These are phyloP conservation scores for Amaranthus cruentus DNA, from an alignment of 148 eudicot genomes.

Conservation along the genomic window DNA sequence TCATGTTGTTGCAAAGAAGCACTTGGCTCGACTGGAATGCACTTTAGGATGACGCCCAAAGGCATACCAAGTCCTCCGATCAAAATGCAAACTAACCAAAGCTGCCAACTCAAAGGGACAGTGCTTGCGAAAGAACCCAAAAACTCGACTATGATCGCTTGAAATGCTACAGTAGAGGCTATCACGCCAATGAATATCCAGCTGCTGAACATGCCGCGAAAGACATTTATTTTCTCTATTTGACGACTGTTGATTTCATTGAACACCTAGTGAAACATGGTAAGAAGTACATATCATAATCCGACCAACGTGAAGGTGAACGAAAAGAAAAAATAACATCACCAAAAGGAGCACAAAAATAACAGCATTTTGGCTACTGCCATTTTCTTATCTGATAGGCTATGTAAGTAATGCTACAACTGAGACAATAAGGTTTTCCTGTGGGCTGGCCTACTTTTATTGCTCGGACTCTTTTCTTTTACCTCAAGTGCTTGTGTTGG, in stretches of 20 bases:
- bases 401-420: not conserved
- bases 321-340: no score
- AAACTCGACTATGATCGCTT: conserved; percentile 78
- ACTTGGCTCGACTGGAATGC: conserved; percentile 58
- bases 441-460: no score
- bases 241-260: conserved; percentile 97
- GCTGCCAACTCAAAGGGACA: conserved; percentile 78
- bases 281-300: not conserved
- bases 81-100: conserved; percentile 64
- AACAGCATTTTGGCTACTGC: no score
- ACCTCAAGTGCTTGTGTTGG: no score
- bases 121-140: conserved; percentile 90
- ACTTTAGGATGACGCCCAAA: conserved; percentile 67
- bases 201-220: conserved; percentile 70
- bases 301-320: not conserved
- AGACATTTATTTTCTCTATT: conserved; percentile 84
- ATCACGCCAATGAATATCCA: conserved; percentile 72
- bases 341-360: no score
- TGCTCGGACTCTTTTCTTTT: no score
- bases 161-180: conserved; percentile 64
- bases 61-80: conserved; percentile 74
- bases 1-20: conserved; percentile 38
- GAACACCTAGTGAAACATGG: conserved; percentile 50
- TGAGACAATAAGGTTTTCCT: not conserved
- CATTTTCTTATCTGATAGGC: not conserved